Percentiles rank a stretch among this genome's conserved stretches.
phyloP scores from a whole-genome alignment of 176 grass and related monocot species.

The Avena sativa region DNA sequence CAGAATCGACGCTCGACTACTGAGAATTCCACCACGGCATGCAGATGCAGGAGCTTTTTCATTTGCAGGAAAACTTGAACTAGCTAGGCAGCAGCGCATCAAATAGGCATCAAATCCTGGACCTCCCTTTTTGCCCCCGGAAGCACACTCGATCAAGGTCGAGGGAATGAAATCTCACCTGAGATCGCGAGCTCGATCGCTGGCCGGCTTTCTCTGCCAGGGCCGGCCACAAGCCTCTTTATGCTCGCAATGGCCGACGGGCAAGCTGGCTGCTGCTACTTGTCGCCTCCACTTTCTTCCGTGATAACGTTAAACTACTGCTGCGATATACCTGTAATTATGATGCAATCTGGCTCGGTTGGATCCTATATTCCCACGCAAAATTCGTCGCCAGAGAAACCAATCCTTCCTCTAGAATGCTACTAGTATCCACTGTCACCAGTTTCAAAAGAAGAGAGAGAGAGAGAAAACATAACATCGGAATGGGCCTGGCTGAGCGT shows the following conservation, averaged over 20 bases:
- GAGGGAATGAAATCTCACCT: constrained; percentile 60
- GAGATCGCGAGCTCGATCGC: constrained; percentile 37
- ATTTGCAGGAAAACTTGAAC: constrained; percentile 12
- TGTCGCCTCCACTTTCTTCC: constrained; percentile 38
- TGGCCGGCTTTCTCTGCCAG: constrained; percentile 14
- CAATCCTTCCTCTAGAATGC: neutral
- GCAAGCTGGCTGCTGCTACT: constrained; percentile 4
- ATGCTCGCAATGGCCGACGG: constrained; percentile 30
- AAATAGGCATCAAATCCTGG: constrained; percentile 49
- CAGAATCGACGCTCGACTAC: constrained; percentile 23
- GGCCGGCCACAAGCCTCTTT: constrained; percentile 22
- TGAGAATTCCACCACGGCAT: constrained; percentile 20
- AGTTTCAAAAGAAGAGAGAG: neutral
- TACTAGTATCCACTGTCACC: neutral
- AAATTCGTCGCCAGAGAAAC: neutral
- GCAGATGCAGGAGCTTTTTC: neutral
- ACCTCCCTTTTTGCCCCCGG: neutral
- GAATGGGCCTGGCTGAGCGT: no score
- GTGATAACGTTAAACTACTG: constrained; percentile 41
- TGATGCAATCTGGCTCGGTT: constrained; percentile 30
- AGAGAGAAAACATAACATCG: no score
- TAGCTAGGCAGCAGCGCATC: constrained; percentile 33
- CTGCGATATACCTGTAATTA: constrained; percentile 32
- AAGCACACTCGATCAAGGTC: constrained; percentile 30
- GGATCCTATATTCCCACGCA: constrained; percentile 19